These are phyloP conservation scores for Scutellaria galericulata DNA, from an alignment of 257 asterid genomes.

Conservation along the genomic window DNA sequence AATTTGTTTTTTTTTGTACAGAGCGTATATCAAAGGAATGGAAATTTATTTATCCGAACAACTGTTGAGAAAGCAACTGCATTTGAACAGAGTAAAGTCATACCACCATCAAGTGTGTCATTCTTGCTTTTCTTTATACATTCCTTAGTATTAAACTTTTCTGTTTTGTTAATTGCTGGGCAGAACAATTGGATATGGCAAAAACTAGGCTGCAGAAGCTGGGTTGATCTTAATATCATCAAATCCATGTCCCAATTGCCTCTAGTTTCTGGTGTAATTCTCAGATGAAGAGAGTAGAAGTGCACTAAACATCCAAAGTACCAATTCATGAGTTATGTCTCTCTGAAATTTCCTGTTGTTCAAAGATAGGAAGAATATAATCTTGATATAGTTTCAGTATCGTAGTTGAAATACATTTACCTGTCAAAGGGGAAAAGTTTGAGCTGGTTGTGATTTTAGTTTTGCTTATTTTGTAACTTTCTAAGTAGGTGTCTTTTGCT, in stretches of 20 bases:
- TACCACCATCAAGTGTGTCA: not conserved
- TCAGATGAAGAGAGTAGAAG: conserved; percentile 13
- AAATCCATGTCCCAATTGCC: not conserved
- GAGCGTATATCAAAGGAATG: conserved; percentile 79
- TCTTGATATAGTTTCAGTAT: not conserved
- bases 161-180: conserved; percentile 22
- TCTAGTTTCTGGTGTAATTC: not conserved
- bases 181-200: conserved; percentile 72
- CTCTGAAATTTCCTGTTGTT: not conserved
- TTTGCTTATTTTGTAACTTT: not conserved
- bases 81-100: conserved; percentile 68
- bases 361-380: not conserved
- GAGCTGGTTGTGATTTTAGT: not conserved
- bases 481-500: not conserved
- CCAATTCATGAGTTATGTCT: not conserved
- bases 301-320: not conserved
- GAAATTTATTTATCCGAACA: conserved; percentile 72
- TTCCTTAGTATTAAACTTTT: not conserved
- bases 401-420: too few relatives aligned
- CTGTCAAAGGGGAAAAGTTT: not conserved
- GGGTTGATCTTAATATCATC: conserved; percentile 42
- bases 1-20: conserved; percentile 29
- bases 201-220: conserved; percentile 61
- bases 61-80: conserved; percentile 66
- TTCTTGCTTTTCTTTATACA: conserved; percentile 11